A percentile compares a stretch with the other conserved stretches of the same genome.
These are phyloP conservation scores for Phialocephala sp. DNA, from an alignment of 2,329 filamentous ascomycete species.

Conservation along the genomic window DNA sequence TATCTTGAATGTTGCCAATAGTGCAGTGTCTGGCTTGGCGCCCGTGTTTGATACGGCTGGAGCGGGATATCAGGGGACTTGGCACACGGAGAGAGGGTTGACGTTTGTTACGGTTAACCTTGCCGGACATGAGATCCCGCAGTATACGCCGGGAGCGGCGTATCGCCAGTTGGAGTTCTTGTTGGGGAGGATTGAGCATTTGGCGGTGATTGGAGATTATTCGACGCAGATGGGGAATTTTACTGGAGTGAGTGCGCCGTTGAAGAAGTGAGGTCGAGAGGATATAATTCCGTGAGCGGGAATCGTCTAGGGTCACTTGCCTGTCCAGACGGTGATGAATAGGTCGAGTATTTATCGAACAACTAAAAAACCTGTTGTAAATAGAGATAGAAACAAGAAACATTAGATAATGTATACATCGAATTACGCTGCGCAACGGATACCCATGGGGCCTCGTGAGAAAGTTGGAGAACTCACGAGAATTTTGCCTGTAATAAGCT, in stretches of 20 bases:
- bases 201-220: slow-evolving; percentile 43
- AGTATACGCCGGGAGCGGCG: slow-evolving; percentile 62
- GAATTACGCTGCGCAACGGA: no score
- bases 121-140: slow-evolving; percentile 59
- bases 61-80: slow-evolving; percentile 50
- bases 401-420: background rate
- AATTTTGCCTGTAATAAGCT: no score
- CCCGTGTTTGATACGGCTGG: slow-evolving; percentile 38
- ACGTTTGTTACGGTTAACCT: slow-evolving; percentile 62
- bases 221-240: slow-evolving; percentile 39
- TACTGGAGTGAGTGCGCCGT: slow-evolving; percentile 24
- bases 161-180: slow-evolving; percentile 68
- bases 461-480: no score
- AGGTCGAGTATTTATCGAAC: no score
- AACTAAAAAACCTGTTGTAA: background rate
- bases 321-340: background rate
- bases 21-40: slow-evolving; percentile 24
- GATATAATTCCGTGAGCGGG: no score
- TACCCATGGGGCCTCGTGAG: no score
- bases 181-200: slow-evolving; percentile 59
- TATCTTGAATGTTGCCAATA: slow-evolving; percentile 44
- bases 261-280: slow-evolving; percentile 5
- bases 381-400: background rate
- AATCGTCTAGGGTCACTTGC: no score
- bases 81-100: slow-evolving; percentile 65